These are phyloP conservation scores for Pseudopediastrum boryanum DNA, from an alignment of 139 green algal genomes.

Conservation along the genomic window DNA sequence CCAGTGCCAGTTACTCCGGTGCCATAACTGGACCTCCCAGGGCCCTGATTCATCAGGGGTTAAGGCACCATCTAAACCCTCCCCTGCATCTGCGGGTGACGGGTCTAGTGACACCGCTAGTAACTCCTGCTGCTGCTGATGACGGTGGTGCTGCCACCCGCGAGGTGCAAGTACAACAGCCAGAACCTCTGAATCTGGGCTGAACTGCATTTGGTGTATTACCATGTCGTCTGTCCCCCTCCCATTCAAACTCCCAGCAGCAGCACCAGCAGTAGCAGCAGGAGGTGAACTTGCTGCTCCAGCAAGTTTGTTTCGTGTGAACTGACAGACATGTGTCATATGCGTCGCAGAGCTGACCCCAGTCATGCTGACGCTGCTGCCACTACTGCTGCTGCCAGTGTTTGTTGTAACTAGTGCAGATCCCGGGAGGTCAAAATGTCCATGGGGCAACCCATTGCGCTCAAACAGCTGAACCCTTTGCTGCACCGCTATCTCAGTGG, in stretches of 20 bases:
- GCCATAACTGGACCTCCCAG: constrained; percentile 84
- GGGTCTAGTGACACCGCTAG: neutral
- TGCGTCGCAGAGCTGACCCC: no score
- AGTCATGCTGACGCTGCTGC: constrained; percentile 7
- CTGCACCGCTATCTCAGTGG: neutral
- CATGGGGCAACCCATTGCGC: constrained; percentile 88
- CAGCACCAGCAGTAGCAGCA: neutral
- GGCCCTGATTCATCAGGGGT: neutral
- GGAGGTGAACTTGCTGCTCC: no score
- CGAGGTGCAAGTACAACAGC: constrained; percentile 58
- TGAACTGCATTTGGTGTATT: constrained; percentile 72
- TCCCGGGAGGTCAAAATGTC: constrained; percentile 73
- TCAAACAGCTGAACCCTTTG: constrained; percentile 83
- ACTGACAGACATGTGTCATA: no score
- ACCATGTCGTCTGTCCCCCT: neutral
- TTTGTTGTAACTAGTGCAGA: neutral
- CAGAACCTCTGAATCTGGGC: constrained; percentile 82
- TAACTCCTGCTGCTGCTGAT: constrained; percentile 7
- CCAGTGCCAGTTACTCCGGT: constrained; percentile 96
- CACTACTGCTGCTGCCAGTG: constrained; percentile 2
- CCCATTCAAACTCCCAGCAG: neutral
- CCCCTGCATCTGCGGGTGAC: constrained; percentile 42
- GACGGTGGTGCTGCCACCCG: neutral
- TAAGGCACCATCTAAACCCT: neutral
- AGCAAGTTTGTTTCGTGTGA: no score